Evolutionary conservation across 768 basidiomycete genomes (phyloP), one percentile per base, ranked within the genome.

Genomic region (Collybia nuda): DNA sequence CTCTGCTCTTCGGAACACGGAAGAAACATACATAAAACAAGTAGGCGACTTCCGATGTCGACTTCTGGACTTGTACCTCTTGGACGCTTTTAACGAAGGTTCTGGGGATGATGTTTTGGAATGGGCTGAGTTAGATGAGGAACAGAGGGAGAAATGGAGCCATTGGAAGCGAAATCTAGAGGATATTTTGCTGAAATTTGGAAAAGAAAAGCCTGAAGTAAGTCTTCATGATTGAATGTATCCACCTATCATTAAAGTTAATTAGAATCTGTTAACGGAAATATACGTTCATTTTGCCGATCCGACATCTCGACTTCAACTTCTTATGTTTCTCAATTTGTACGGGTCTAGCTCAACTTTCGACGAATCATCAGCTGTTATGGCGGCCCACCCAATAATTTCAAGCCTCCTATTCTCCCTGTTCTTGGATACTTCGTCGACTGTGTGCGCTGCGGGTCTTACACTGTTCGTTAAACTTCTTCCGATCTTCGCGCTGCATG

Each of bases 151-250:
- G 48, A 77, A 74, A 60, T 74, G 78, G 56, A 72, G 75, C 12
- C 71, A 78, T 22, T 93, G 90, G 90, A 92, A 90, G 66, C 66
- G 70, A 23, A 93, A 90, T 62, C 70, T 93, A 52, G 88, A 92
- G 62, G 85, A 88, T 57, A 77, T 88, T 17, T 72, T 93, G 37
- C 72, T 90, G 36, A 77, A 71, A 46, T 86, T 81, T 60, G 89
- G 84, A 41, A 62, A 82, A 50, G 75, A 81, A 56, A 66, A 74
- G 48, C 87, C 88, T 19, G 67, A 82, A 70, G 90, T 90, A 62
- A 47, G 44, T 45, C 55, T 36, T 49, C 24, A 47, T 24, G 45
- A 18, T 18, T 22, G 24, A 21, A 23, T 26, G 49, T 28, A 36
- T 28, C 21, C 41, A 32, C 46, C 53, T n/a, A 53, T 49, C 22